Evolutionary conservation across 495 filamentous ascomycete species (phyloP).

Genomic region (Acidiella bohemica): DNA sequence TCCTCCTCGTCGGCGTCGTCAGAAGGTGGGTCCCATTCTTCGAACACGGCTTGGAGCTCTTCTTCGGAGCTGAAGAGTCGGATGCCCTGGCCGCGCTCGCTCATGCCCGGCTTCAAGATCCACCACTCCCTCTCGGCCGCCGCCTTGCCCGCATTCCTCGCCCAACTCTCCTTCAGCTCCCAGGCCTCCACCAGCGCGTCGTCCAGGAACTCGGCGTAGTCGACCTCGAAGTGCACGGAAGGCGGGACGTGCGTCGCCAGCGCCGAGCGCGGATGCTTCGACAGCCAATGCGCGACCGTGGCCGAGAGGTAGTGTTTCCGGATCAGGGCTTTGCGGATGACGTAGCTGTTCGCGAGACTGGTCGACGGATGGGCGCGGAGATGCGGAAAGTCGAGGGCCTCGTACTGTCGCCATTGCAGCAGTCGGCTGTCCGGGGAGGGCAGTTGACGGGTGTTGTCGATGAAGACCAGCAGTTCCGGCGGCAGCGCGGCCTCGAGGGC

Average conservation of each 20-base stretch:
- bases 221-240: conserved; percentile 73
- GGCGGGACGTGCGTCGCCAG: conserved; percentile 57
- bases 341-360: conserved; percentile 63
- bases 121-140: conserved; percentile 65
- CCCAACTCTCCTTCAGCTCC: conserved; percentile 65
- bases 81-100: conserved; percentile 87
- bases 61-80: conserved; percentile 71
- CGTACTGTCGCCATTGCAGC: conserved; percentile 79
- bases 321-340: conserved; percentile 95
- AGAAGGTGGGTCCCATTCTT: conserved; percentile 58
- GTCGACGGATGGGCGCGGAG: conserved; percentile 44
- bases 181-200: conserved; percentile 85
- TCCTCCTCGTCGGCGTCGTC: conserved; percentile 47
- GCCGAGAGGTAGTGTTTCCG: conserved; percentile 83
- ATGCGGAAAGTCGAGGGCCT: conserved; percentile 69
- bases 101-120: conserved; percentile 97
- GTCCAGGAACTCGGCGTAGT: conserved; percentile 92
- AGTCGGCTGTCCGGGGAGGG: conserved; percentile 35
- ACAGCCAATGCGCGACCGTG: conserved; percentile 64
- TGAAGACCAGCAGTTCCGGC: conserved; percentile 24
- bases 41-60: conserved; percentile 71
- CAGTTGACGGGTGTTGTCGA: conserved; percentile 35
- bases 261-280: conserved; percentile 62
- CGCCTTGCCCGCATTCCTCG: conserved; percentile 38
- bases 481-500: conserved; percentile 55